Percentiles rank a stretch among this genome's conserved stretches.
Conservation (phyloP, 192 early-diverging fungal genomes). For the Linnemannia zychae region DNA sequence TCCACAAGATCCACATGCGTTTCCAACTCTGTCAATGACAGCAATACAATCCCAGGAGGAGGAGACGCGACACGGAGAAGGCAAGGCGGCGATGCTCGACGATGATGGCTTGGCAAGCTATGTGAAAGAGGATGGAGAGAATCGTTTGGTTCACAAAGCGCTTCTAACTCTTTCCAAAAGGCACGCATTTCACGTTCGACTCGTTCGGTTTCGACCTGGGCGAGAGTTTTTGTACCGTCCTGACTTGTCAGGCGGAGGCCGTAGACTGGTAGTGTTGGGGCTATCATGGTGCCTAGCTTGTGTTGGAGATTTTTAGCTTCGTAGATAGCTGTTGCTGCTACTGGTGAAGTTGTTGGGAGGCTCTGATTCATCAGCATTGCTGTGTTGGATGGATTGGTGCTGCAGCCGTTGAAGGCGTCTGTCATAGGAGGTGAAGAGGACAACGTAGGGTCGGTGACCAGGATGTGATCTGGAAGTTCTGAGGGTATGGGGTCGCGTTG, state of each 20-base stretch:
- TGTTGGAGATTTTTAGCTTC: neutral
- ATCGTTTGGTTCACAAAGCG: neutral
- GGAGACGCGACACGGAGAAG: neutral
- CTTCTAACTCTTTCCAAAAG: conserved; percentile 27
- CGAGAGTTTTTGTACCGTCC: conserved; percentile 5
- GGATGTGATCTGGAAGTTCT: conserved; percentile 25
- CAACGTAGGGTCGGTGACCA: neutral
- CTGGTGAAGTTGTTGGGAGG: too few species aligned
- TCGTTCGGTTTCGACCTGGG: conserved; percentile 8
- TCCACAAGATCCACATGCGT: conserved; percentile 22
- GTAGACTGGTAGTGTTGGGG: neutral
- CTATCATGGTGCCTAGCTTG: neutral
- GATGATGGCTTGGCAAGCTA: too few species aligned
- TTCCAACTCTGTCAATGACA: conserved; percentile 21
- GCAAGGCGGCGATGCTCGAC: too few species aligned
- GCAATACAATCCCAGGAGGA: conserved; percentile 13
- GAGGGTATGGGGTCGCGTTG: conserved; percentile 30
- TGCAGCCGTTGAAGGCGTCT: neutral
- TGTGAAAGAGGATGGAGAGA: neutral
- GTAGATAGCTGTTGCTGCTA: neutral
- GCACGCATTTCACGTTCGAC: neutral
- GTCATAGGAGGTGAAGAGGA: neutral
- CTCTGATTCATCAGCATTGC: too few species aligned
- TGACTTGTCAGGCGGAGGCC: conserved; percentile 18
- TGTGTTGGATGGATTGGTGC: neutral